Evolutionary conservation across 805 yeast genomes (phyloP), one percentile per base, ranked within the genome.

Genomic region (Lipomyces yamadae): DNA sequence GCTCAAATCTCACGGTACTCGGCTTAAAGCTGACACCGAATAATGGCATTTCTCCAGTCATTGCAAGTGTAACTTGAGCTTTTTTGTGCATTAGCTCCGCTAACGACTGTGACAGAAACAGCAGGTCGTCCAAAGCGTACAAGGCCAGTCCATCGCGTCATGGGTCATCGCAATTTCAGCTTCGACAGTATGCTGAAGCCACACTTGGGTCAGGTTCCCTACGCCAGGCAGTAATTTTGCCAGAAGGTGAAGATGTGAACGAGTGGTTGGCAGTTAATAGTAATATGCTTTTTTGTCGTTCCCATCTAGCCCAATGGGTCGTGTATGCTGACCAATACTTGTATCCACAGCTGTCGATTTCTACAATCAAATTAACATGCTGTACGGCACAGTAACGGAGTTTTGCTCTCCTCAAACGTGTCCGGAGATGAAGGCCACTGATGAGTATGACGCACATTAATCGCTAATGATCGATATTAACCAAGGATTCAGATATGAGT

Each of bases 371-470:
- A 88, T 94, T 72, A 94, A 94, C 78, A 95, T 94, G 99, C 81
- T 94, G 6, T 94, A 95, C 74, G 97, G 98, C 8, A 87, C 98
- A 2, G 90, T 95, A 70, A 94, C 98, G 0, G 97, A 92, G 79
- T 93, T 95, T 75, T 95, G 99, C 77, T 92, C 98, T 0, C 98
- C 98, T 2, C 78, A 81, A n/a, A 85, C 96, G 2, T 95, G 99
- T 77, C 98, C 99, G 1, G 81, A 95, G 66, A 95, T 95, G 99
- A 93, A 91, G 65, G 99, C 99, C 29, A 94, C 98, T 0, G 95
- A 89, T 68, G 98, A 93, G 80, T 94, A 92, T 76, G 72, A 24
- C 24, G 24, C 24, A 24, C 24, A 24, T 24, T 24, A 24, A 24
- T 54, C 18, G 8, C 24, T n/a, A 39, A 10, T 29, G 35, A 32